Conservation (phyloP, 2,329 filamentous ascomycete species). For the Phialemonium atrogriseum region DNA sequence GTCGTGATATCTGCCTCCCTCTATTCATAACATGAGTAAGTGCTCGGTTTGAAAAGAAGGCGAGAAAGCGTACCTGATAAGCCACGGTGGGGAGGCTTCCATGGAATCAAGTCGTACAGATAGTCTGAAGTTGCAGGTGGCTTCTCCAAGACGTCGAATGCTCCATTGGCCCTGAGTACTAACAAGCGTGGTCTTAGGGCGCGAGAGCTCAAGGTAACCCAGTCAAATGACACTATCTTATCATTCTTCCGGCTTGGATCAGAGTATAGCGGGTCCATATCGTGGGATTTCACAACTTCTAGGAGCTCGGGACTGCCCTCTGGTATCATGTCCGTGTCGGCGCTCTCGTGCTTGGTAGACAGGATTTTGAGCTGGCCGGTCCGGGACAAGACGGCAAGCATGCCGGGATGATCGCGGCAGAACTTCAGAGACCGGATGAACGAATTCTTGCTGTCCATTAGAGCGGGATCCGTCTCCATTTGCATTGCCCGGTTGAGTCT, state of each 20-base stretch:
- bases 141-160: slow-evolving; percentile 54
- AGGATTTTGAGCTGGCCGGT: slow-evolving; percentile 56
- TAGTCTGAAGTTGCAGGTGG: slow-evolving; percentile 50
- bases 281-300: slow-evolving; percentile 50
- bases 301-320: slow-evolving; percentile 50
- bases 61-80: slow-evolving; percentile 34
- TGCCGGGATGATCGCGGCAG: slow-evolving; percentile 52
- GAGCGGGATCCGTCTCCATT: slow-evolving; percentile 39
- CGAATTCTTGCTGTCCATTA: slow-evolving; percentile 47
- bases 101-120: slow-evolving; percentile 52
- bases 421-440: slow-evolving; percentile 56
- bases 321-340: slow-evolving; percentile 28
- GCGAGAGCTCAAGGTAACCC: slow-evolving; percentile 51
- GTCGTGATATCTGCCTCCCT: slow-evolving; percentile 41
- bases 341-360: slow-evolving; percentile 47
- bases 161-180: slow-evolving; percentile 51
- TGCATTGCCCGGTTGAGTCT: slow-evolving; percentile 50
- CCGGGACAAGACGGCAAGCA: slow-evolving; percentile 53
- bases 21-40: too few relatives aligned
- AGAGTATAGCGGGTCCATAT: slow-evolving; percentile 51
- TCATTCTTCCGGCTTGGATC: slow-evolving; percentile 45
- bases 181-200: slow-evolving; percentile 49
- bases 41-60: slow-evolving; percentile 1
- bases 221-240: slow-evolving; percentile 60
- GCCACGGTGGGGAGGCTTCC: slow-evolving; percentile 50